A percentile compares a stretch with the other conserved stretches of the same genome.
phyloP scores from a whole-genome alignment of 331 rosid species.

The Cydonia oblonga region DNA sequence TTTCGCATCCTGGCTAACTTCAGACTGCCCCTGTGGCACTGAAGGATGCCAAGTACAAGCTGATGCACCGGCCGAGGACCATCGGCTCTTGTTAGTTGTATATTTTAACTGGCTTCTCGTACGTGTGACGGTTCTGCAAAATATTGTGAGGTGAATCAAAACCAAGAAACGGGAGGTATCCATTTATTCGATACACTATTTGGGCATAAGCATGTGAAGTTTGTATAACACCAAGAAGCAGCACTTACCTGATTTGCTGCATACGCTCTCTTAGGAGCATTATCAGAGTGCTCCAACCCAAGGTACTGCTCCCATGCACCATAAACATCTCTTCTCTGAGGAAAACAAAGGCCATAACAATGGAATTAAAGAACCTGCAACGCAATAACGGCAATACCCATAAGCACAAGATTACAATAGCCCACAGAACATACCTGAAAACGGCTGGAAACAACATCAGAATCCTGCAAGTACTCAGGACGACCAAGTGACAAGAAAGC shows the following conservation, averaged over 20 bases:
- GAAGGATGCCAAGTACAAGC: slow-evolving; percentile 10
- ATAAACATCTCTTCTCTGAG: slow-evolving; percentile 72
- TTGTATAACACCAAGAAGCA: not conserved
- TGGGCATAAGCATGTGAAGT: not conserved
- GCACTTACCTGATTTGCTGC: slow-evolving; percentile 55
- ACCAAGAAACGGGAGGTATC: not conserved
- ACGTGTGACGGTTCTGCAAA: slow-evolving; percentile 71
- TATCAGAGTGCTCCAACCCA: slow-evolving; percentile 82
- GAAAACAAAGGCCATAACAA: not conserved
- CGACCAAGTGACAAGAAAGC: slow-evolving; percentile 79
- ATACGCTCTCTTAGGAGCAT: slow-evolving; percentile 57
- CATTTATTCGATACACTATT: not conserved
- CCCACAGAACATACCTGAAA: slow-evolving; percentile 53
- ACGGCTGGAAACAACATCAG: slow-evolving; percentile 58
- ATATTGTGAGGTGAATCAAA: slow-evolving; percentile 12
- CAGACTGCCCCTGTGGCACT: not conserved
- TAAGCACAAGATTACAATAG: not conserved
- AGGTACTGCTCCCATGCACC: slow-evolving; percentile 99
- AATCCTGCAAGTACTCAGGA: slow-evolving; percentile 84
- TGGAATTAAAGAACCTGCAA: not conserved
- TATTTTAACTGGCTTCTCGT: slow-evolving; percentile 77
- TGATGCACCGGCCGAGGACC: slow-evolving; percentile 9
- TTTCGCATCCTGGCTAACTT: slow-evolving; percentile 13
- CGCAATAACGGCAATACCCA: not conserved
- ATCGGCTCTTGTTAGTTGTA: slow-evolving; percentile 36